phyloP scores from a whole-genome alignment of 306 rosid species.

The Cucurbita pepo region DNA sequence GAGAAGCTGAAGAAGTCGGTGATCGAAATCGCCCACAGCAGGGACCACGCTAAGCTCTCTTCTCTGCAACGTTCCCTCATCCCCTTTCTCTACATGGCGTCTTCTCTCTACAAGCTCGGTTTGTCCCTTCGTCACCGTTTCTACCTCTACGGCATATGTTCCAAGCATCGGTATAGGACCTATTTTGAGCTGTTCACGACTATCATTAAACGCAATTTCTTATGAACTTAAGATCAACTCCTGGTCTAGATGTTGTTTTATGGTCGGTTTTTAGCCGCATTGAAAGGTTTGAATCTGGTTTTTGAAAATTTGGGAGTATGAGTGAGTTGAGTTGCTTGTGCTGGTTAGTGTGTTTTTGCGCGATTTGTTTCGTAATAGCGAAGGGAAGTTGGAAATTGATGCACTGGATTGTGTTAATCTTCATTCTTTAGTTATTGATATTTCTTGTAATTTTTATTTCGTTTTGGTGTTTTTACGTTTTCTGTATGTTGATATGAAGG shows the following conservation, averaged over 20 bases:
- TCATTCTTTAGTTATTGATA: neutral
- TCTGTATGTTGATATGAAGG: constrained; percentile 16
- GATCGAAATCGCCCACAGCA: constrained; percentile 52
- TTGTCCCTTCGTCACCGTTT: constrained; percentile 49
- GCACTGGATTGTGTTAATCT: neutral
- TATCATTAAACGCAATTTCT: no score
- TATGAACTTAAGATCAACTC: neutral
- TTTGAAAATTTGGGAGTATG: neutral
- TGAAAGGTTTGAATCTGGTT: neutral
- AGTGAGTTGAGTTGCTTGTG: neutral
- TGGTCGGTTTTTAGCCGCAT: neutral
- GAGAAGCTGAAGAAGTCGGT: constrained; percentile 46
- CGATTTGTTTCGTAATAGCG: neutral
- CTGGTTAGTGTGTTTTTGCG: neutral
- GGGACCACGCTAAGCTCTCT: constrained; percentile 25
- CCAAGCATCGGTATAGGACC: constrained; percentile 29
- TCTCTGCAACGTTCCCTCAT: constrained; percentile 30
- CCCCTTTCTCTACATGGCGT: constrained; percentile 52
- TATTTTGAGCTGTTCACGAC: neutral
- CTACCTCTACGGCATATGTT: constrained; percentile 31
- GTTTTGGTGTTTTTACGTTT: neutral
- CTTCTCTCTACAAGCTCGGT: constrained; percentile 40
- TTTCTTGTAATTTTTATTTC: neutral
- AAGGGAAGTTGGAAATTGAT: neutral
- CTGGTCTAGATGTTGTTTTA: neutral